Evolutionary conservation across 192 early-diverging fungal genomes (phyloP).

Genomic region (Gaertneriomyces sp.): DNA sequence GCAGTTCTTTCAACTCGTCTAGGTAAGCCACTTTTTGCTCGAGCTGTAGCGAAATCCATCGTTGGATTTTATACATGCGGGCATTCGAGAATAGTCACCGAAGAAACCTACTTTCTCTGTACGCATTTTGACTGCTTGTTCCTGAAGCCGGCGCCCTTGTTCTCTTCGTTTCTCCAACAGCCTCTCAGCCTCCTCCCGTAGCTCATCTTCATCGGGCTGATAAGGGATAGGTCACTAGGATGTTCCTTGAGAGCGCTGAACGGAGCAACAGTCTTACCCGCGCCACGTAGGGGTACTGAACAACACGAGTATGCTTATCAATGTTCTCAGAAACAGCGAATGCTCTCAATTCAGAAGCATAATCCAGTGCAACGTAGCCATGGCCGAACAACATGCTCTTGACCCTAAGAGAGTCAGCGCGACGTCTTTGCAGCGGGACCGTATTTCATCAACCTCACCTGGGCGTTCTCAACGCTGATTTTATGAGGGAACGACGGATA

Average conservation of each 20-base stretch:
- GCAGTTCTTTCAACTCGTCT: conserved; percentile 52
- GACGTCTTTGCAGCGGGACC: neutral
- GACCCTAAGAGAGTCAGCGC: conserved; percentile 13
- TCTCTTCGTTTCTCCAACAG: conserved; percentile 21
- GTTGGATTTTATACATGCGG: neutral
- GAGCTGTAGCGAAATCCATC: conserved; percentile 35
- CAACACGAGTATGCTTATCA: conserved; percentile 57
- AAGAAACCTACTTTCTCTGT: conserved; percentile 65
- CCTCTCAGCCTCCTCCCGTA: conserved; percentile 17
- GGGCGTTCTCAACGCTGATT: conserved; percentile 69
- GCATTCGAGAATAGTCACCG: neutral
- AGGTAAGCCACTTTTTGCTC: conserved; percentile 66
- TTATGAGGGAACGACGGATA: conserved; percentile 85
- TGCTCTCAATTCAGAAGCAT: conserved; percentile 61
- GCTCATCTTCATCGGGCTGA: conserved; percentile 21
- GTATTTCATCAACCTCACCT: conserved; percentile 37
- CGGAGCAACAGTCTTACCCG: neutral
- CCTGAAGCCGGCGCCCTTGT: conserved; percentile 64
- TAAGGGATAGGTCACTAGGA: conserved; percentile 6
- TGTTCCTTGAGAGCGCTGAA: neutral
- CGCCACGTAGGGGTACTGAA: conserved; percentile 71
- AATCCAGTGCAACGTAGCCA: conserved; percentile 72
- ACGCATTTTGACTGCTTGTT: conserved; percentile 75
- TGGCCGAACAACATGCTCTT: conserved; percentile 67
- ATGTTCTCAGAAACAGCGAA: conserved; percentile 59